Evolutionary conservation across 2,329 filamentous ascomycete genomes (phyloP).

Genomic region (Verticillium isaacii): DNA sequence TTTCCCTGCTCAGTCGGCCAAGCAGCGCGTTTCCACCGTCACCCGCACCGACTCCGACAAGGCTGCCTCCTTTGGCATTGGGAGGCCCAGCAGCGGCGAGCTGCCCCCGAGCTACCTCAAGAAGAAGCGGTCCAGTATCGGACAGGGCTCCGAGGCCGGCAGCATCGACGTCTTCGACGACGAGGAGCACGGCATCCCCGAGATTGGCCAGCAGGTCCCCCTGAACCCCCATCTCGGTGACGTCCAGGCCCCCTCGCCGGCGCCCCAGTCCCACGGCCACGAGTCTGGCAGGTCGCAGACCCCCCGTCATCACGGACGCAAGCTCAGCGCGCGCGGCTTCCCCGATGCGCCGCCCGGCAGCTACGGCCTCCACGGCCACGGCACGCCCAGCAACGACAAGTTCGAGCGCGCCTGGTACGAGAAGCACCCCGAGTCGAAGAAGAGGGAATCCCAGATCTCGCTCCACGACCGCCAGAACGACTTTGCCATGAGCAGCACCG

Average conservation of each 20-base stretch:
- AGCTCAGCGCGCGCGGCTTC: slow-evolving; percentile 67
- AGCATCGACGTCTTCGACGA: slow-evolving; percentile 30
- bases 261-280: slow-evolving; percentile 40
- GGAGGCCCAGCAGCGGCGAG: slow-evolving; percentile 58
- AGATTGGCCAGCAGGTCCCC: slow-evolving; percentile 87
- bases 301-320: slow-evolving; percentile 59
- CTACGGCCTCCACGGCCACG: slow-evolving; percentile 90
- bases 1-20: slow-evolving; percentile 73
- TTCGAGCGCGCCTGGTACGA: slow-evolving; percentile 90
- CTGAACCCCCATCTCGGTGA: slow-evolving; percentile 92
- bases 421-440: slow-evolving; percentile 78
- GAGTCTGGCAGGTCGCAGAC: slow-evolving; percentile 28
- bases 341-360: slow-evolving; percentile 73
- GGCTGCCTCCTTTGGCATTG: slow-evolving; percentile 80
- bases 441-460: slow-evolving; percentile 63
- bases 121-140: slow-evolving; percentile 59
- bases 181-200: slow-evolving; percentile 84
- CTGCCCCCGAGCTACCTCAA: slow-evolving; percentile 48
- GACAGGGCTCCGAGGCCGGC: slow-evolving; percentile 42
- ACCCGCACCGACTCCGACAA: slow-evolving; percentile 88
- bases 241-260: slow-evolving; percentile 89
- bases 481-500: slow-evolving; percentile 83
- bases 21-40: slow-evolving; percentile 75
- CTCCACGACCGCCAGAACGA: slow-evolving; percentile 57
- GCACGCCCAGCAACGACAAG: slow-evolving; percentile 61